Base-by-base conservation (phyloP, 2,329 filamentous ascomycete genomes). In the Mycosphaerella sp. region DNA sequence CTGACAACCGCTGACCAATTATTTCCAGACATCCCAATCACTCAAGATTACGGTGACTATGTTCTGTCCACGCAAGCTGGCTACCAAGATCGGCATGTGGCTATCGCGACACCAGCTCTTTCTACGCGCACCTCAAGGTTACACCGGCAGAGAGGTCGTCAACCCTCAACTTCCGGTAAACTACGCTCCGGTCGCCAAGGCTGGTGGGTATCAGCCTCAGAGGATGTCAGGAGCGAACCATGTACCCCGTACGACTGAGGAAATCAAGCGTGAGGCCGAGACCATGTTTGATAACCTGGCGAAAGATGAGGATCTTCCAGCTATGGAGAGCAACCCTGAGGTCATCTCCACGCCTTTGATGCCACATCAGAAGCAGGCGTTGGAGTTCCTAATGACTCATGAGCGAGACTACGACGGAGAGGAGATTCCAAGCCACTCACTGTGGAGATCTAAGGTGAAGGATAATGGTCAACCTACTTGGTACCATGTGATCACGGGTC, bases 251-350 rank as follows among this genome's bases (percentile, higher is more conserved):
- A 92, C 88, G 0, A 83, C 85, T 0, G 92, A 97, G 63, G 90
- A 97, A 70, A 86, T 95, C 55, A 85, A 86, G 8, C 84, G 83
- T 59, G 90, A 95, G 54, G 86, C 95, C 21, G 81, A 89, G 69
- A 84, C 83, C 41, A 88, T 97, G 67, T 95, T 98, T 64, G 90
- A 96, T 72, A 86, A 85, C 6, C 80, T 96, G 39, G 81, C 84
- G 26, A 84, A 84, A 63, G 83, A 80, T 8, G 86, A 95, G 53
- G 82, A 89, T 56, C 74, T 97, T 6, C 86, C 87, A 0, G 80
- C 85, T 60, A 83, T 85, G 73, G 83, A 92, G 3, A 80, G 88
- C 0, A 77, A 82, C 50, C 59, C 73, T 2, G 70, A 74, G 6
- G 78, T 93, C 50, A 78, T 79, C 53, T 90, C 85, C 0, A 77